Conservation (phyloP, 371 early-diverging fungal genomes). For the Apophysomyces elegans region DNA sequence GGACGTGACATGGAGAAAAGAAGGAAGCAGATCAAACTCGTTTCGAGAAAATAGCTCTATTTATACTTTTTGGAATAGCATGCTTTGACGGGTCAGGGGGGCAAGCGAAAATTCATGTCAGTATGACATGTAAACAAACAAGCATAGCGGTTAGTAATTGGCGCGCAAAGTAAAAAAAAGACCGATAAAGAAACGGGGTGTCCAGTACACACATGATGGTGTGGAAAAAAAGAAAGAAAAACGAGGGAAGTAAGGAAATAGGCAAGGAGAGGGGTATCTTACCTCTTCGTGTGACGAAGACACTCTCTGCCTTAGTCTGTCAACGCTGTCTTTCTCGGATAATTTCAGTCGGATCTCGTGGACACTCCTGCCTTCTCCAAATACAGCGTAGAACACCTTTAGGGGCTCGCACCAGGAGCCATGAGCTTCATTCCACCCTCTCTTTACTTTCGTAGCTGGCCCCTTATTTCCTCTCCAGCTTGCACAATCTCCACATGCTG, state of each 20-base stretch:
- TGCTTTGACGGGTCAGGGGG: neutral
- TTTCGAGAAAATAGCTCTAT: slow-evolving; percentile 8
- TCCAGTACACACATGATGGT: too few relatives aligned
- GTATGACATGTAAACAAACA: too few relatives aligned
- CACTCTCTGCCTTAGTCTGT: too few relatives aligned
- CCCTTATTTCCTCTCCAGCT: neutral
- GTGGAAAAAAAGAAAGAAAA: too few relatives aligned
- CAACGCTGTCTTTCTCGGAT: too few relatives aligned
- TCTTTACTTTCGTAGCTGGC: neutral
- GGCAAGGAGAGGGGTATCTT: too few relatives aligned
- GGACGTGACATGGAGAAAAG: slow-evolving; percentile 4
- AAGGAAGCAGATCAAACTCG: slow-evolving; percentile 7
- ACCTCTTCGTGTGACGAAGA: too few relatives aligned
- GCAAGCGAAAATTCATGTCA: too few relatives aligned
- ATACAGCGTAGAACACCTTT: neutral
- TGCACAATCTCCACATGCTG: slow-evolving; percentile 1
- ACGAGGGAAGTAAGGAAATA: too few relatives aligned
- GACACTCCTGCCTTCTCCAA: neutral
- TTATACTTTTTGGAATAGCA: neutral
- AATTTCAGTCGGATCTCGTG: too few relatives aligned
- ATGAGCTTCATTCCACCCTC: neutral
- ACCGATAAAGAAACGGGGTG: neutral
- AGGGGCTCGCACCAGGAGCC: neutral
- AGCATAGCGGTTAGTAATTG: neutral
- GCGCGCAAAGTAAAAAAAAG: neutral